These are phyloP conservation scores for Adansonia gregorii DNA, from an alignment of 441 rosid genomes.

Conservation along the genomic window DNA sequence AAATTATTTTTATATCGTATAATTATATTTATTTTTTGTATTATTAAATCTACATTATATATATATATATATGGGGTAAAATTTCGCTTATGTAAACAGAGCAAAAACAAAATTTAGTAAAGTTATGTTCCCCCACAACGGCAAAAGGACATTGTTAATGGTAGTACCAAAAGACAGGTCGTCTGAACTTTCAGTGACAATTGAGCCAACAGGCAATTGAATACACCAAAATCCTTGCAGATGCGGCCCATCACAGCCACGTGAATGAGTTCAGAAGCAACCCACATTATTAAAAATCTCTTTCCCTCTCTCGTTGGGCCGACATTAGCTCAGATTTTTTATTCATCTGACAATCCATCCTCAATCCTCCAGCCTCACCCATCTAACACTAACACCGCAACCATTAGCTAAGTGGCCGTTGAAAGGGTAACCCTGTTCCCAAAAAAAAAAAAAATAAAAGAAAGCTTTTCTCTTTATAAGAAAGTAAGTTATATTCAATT, in stretches of 20 bases:
- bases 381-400: background rate
- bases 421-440: conserved; percentile 22
- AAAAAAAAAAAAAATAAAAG: background rate
- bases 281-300: background rate
- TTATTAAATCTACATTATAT: too few relatives aligned
- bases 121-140: too few relatives aligned
- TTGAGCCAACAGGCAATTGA: background rate
- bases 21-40: too few relatives aligned
- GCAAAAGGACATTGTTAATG: too few relatives aligned
- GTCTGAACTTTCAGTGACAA: background rate
- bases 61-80: too few relatives aligned
- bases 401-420: conserved; percentile 27
- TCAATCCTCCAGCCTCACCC: conserved; percentile 30
- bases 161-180: background rate
- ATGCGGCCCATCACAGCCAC: conserved; percentile 24
- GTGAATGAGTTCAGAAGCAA: conserved; percentile 11
- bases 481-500: background rate
- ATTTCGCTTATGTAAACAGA: too few relatives aligned
- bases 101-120: too few relatives aligned
- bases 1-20: too few relatives aligned
- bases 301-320: background rate
- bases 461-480: background rate
- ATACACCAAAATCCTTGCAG: background rate
- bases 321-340: background rate
- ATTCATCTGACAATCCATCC: conserved; percentile 20